phyloP scores from a whole-genome alignment of 768 basidiomycete species.

The Leccinum rimulosum region DNA sequence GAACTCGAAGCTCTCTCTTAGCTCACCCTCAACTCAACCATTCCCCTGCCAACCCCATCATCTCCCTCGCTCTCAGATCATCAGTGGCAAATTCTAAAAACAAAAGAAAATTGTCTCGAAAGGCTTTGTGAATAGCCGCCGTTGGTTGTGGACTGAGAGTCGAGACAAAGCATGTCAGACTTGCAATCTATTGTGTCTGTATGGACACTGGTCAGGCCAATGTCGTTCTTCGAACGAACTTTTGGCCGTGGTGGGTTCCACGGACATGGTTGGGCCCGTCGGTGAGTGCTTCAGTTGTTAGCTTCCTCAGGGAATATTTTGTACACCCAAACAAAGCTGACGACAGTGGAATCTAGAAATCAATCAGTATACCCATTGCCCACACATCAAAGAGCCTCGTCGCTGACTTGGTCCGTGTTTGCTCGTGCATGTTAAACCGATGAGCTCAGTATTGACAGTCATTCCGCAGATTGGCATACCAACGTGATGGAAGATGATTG shows the following conservation, averaged over 20 bases:
- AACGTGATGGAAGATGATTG: neutral
- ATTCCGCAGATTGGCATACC: no score
- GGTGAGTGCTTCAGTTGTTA: neutral
- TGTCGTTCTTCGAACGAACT: neutral
- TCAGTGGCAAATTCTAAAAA: neutral
- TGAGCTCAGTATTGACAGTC: no score
- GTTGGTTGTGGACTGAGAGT: neutral
- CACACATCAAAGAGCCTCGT: neutral
- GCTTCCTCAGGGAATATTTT: no score
- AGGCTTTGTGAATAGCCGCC: neutral
- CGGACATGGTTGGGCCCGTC: neutral
- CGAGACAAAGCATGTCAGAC: neutral
- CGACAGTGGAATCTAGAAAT: neutral
- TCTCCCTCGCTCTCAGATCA: no score
- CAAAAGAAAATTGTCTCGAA: neutral
- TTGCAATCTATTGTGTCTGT: neutral
- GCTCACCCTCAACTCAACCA: no score
- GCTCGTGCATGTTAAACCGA: no score
- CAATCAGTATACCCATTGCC: neutral
- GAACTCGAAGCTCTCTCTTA: no score
- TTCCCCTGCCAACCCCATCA: no score
- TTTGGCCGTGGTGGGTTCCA: neutral
- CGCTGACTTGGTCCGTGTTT: no score
- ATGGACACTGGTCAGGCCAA: neutral
- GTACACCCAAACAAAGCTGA: neutral